phyloP scores from a whole-genome alignment of 371 early-diverging fungal genomes.

The Apophysomyces elegans region DNA sequence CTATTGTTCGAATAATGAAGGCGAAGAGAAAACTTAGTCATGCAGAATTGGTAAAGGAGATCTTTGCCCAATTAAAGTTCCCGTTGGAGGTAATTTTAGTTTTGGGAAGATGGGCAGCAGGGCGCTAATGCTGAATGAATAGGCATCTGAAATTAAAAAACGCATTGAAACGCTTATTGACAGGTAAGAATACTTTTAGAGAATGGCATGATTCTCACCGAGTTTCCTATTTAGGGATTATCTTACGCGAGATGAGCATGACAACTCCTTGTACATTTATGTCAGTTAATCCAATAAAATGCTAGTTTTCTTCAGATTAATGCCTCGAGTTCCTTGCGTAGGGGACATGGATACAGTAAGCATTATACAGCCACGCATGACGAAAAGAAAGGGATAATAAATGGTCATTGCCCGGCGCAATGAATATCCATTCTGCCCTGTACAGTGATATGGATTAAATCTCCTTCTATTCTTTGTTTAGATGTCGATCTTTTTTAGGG shows the following conservation, averaged over 20 bases:
- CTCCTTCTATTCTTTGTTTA: background rate
- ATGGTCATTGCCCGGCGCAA: conserved; percentile 2
- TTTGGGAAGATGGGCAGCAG: background rate
- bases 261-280: conserved; percentile 45
- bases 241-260: conserved; percentile 74
- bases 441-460: background rate
- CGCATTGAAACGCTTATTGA: conserved; percentile 92
- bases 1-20: conserved; percentile 96
- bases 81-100: conserved; percentile 64
- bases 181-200: conserved; percentile 18
- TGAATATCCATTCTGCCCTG: background rate
- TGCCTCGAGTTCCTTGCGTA: background rate
- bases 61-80: conserved; percentile 79
- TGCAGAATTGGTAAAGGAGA: conserved; percentile 67
- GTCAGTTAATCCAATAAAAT: conserved; percentile 4
- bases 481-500: background rate
- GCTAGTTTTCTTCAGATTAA: background rate
- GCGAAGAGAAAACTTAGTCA: conserved; percentile 74
- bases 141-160: conserved; percentile 82
- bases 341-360: no score
- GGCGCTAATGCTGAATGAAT: conserved; percentile 6
- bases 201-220: background rate
- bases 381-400: background rate
- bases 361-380: background rate
- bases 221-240: conserved; percentile 69